These are phyloP conservation scores for Carex pumila DNA, from an alignment of 176 grass and related monocot genomes.

Conservation along the genomic window DNA sequence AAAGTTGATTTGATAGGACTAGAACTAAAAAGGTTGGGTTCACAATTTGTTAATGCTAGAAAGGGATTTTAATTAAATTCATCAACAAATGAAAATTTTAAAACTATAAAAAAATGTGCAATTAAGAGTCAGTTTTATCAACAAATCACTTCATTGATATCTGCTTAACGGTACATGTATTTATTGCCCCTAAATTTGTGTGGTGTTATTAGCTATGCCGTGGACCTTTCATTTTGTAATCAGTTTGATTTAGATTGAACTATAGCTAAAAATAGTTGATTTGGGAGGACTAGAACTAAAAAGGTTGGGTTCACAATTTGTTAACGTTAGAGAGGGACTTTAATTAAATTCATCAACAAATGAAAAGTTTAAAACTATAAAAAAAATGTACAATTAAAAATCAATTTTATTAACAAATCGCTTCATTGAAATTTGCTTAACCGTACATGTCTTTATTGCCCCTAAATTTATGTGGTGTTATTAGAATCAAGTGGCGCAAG, in stretches of 20 bases:
- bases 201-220: background rate
- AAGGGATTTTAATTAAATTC: too few relatives aligned
- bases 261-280: background rate
- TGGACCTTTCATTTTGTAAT: background rate
- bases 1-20: background rate
- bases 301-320: background rate
- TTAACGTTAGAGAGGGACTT: background rate
- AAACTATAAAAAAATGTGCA: too few relatives aligned
- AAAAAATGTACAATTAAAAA: background rate
- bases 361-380: too few relatives aligned
- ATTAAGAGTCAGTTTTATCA: background rate
- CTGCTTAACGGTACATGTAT: background rate
- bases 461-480: background rate
- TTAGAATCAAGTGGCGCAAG: background rate
- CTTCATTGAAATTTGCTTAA: background rate
- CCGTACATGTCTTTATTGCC: background rate
- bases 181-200: background rate
- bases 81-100: too few relatives aligned
- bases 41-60: background rate
- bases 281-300: background rate
- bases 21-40: background rate
- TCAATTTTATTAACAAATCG: background rate
- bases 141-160: too few relatives aligned
- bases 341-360: background rate
- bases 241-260: background rate